Evolutionary conservation across 1,284 basidiomycete species (phyloP).

Genomic region (Moniliophthora roreri): DNA sequence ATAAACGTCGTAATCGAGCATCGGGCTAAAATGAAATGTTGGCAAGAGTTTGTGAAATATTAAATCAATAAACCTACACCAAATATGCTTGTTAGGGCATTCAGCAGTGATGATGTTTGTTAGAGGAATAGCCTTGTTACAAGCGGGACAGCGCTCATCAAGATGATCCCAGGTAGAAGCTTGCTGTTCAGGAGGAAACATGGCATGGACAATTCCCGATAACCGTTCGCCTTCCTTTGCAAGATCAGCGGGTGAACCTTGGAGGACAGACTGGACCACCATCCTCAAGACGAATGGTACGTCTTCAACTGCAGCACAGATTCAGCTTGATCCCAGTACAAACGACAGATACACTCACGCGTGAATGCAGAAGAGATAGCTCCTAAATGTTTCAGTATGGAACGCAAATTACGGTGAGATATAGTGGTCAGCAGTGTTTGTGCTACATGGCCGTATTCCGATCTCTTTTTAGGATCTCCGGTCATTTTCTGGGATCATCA

Average conservation of each 20-base stretch:
- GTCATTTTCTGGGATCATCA: constrained; percentile 42
- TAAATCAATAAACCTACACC: constrained; percentile 45
- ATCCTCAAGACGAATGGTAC: constrained; percentile 57
- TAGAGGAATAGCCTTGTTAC: constrained; percentile 54
- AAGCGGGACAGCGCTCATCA: constrained; percentile 70
- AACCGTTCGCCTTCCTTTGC: constrained; percentile 49
- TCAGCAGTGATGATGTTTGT: constrained; percentile 55
- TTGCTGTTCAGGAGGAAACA: constrained; percentile 25
- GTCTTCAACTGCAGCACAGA: constrained; percentile 44
- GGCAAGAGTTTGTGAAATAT: constrained; percentile 10
- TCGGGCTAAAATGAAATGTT: constrained; percentile 42
- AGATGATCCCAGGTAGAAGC: constrained; percentile 31
- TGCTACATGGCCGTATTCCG: constrained; percentile 49
- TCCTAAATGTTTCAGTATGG: constrained; percentile 55
- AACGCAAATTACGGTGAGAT: constrained; percentile 52
- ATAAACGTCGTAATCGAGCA: constrained; percentile 75
- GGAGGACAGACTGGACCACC: constrained; percentile 52
- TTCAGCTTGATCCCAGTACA: constrained; percentile 4
- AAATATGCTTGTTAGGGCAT: constrained; percentile 67
- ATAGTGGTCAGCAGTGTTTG: constrained; percentile 48
- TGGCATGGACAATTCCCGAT: constrained; percentile 36
- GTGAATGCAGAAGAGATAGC: constrained; percentile 44
- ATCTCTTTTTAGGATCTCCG: constrained; percentile 36
- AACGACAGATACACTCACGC: constrained; percentile 31
- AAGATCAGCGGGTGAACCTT: constrained; percentile 49